Percentiles rank a stretch among this genome's conserved stretches.
These are phyloP conservation scores for Rasamsonia emersonii DNA, from an alignment of 2,329 filamentous ascomycete species.

Conservation along the genomic window DNA sequence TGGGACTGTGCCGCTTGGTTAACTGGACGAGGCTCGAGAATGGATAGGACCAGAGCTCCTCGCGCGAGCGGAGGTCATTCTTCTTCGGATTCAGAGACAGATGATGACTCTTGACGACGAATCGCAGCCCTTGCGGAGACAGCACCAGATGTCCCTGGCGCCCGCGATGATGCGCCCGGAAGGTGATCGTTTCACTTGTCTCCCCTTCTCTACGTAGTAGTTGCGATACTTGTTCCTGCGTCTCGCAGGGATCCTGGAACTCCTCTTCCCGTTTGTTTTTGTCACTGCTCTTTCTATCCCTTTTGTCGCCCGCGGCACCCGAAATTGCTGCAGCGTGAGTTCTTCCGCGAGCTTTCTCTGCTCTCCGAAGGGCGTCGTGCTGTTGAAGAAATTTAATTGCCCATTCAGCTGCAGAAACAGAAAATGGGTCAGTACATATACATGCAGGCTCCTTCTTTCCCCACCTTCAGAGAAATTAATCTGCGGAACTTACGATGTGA, in stretches of 20 bases:
- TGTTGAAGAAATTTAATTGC: conserved; percentile 9
- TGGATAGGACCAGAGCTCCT: conserved; percentile 7
- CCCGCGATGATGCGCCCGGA: conserved; percentile 3
- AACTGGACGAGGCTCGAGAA: conserved; percentile 6
- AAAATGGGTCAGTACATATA: background rate
- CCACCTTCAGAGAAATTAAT: too few species aligned
- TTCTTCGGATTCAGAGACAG: conserved; percentile 1
- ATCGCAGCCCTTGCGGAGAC: conserved; percentile 6
- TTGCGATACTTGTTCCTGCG: background rate
- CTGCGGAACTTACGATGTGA: conserved; percentile 16
- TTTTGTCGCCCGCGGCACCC: too few species aligned
- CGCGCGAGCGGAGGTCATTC: too few species aligned
- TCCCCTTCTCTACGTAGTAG: background rate
- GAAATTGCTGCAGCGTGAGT: too few species aligned
- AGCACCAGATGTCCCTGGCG: conserved; percentile 7
- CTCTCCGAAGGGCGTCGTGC: conserved; percentile 8
- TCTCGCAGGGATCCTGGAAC: conserved; percentile 7
- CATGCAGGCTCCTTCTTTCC: too few species aligned
- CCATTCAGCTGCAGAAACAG: conserved; percentile 7
- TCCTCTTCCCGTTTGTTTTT: background rate
- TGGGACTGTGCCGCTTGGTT: conserved; percentile 4
- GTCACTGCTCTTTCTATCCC: background rate
- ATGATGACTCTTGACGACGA: conserved; percentile 6
- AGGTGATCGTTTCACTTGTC: background rate
- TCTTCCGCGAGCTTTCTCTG: conserved; percentile 2